phyloP scores from a whole-genome alignment of 495 filamentous ascomycete genomes.

The Podospora didyma region DNA sequence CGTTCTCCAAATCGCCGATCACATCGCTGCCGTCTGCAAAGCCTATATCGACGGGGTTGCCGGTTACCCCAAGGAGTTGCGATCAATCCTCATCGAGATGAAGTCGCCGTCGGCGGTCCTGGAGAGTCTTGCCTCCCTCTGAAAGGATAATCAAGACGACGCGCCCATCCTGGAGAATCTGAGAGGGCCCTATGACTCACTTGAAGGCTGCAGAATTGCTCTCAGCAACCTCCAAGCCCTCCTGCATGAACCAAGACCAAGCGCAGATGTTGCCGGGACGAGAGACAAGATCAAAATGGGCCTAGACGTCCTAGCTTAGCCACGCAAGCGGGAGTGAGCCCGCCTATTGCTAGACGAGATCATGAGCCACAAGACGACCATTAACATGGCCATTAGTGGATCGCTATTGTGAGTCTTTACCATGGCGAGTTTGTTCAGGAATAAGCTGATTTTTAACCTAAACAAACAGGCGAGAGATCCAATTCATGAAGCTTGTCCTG shows the following conservation, averaged over 20 bases:
- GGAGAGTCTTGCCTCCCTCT: neutral
- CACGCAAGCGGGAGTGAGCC: conserved; percentile 19
- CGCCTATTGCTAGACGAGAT: conserved; percentile 18
- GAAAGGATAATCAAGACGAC: neutral
- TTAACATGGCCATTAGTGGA: neutral
- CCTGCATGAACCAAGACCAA: neutral
- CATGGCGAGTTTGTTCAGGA: neutral
- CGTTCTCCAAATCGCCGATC: neutral
- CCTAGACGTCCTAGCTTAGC: conserved; percentile 15
- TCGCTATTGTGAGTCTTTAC: neutral
- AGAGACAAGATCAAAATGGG: neutral
- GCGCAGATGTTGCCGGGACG: neutral
- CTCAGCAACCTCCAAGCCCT: neutral
- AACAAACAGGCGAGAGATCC: neutral
- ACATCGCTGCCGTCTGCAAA: neutral
- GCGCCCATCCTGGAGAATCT: neutral
- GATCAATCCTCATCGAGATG: neutral
- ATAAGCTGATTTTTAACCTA: neutral
- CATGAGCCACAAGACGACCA: conserved; percentile 17
- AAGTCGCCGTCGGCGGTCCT: neutral
- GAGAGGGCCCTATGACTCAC: neutral
- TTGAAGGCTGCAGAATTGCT: neutral
- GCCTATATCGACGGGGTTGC: neutral
- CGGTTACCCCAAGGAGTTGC: neutral
- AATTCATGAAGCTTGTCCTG: neutral